These are phyloP conservation scores for Cornus florida DNA, from an alignment of 148 eudicot genomes.

Conservation along the genomic window DNA sequence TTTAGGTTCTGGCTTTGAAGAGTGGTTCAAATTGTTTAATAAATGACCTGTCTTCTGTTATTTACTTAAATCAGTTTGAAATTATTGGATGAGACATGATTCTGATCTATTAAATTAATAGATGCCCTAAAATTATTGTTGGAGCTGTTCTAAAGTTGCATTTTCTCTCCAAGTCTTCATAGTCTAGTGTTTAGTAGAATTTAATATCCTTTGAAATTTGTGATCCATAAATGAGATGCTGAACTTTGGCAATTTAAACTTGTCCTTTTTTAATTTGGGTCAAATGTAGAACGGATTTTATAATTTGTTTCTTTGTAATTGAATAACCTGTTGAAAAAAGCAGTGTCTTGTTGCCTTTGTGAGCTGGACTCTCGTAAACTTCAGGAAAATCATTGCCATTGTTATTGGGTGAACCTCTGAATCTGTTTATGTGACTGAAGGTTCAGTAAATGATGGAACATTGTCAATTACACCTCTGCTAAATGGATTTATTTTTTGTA, in stretches of 20 bases:
- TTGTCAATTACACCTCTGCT: not conserved
- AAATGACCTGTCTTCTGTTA: too few relatives aligned
- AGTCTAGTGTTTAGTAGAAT: too few relatives aligned
- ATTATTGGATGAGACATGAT: too few relatives aligned
- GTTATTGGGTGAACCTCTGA: constrained; percentile 31
- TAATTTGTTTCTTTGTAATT: not conserved
- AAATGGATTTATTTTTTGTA: too few relatives aligned
- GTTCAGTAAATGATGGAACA: constrained; percentile 30
- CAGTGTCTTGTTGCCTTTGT: not conserved
- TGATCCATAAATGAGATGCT: not conserved
- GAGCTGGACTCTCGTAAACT: constrained; percentile 19
- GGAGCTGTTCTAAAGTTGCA: too few relatives aligned
- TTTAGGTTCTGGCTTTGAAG: too few relatives aligned
- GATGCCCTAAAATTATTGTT: too few relatives aligned
- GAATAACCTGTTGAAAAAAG: constrained; percentile 13
- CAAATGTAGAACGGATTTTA: not conserved
- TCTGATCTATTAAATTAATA: too few relatives aligned
- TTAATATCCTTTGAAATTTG: not conserved
- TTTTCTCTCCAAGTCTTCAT: too few relatives aligned
- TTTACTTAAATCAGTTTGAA: too few relatives aligned
- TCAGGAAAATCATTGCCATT: constrained; percentile 18
- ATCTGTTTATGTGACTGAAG: constrained; percentile 12
- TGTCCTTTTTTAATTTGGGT: not conserved
- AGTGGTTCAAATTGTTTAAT: too few relatives aligned
- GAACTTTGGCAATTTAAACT: too few relatives aligned